Conservation (phyloP, 192 early-diverging fungal species). For the Spizellomyces sp. region DNA sequence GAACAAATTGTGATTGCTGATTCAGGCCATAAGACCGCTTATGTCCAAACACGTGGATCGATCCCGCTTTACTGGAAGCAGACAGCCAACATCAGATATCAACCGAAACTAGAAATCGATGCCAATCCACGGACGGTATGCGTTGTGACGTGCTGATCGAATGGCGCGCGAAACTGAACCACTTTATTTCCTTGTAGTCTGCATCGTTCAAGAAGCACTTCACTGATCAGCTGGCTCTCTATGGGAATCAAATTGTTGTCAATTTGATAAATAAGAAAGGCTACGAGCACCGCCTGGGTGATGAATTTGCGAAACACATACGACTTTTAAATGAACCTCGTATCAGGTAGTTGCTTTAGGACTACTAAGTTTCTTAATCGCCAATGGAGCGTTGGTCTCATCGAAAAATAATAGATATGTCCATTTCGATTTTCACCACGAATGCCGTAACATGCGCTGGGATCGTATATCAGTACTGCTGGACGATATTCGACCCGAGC, state of each 20-base stretch:
- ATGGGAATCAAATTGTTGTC: constrained; percentile 83
- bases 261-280: constrained; percentile 95
- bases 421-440: constrained; percentile 97
- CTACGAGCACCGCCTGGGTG: constrained; percentile 84
- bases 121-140: constrained; percentile 64
- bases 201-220: constrained; percentile 75
- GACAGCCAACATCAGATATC: constrained; percentile 88
- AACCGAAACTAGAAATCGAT: constrained; percentile 81
- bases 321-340: constrained; percentile 42
- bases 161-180: neutral
- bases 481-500: constrained; percentile 72
- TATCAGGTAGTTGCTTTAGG: constrained; percentile 30
- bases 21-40: constrained; percentile 62
- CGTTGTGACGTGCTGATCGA: neutral
- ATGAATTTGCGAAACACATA: constrained; percentile 74
- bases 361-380: neutral
- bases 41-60: constrained; percentile 94
- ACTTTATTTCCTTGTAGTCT: constrained; percentile 46
- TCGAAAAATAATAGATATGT: constrained; percentile 49
- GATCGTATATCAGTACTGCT: constrained; percentile 82
- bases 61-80: constrained; percentile 96
- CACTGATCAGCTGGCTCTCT: constrained; percentile 64
- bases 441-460: constrained; percentile 96
- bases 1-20: constrained; percentile 85
- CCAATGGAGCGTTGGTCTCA: too few relatives aligned